Evolutionary conservation across 495 filamentous ascomycete genomes (phyloP).

Genomic region (Acidomyces sp.): DNA sequence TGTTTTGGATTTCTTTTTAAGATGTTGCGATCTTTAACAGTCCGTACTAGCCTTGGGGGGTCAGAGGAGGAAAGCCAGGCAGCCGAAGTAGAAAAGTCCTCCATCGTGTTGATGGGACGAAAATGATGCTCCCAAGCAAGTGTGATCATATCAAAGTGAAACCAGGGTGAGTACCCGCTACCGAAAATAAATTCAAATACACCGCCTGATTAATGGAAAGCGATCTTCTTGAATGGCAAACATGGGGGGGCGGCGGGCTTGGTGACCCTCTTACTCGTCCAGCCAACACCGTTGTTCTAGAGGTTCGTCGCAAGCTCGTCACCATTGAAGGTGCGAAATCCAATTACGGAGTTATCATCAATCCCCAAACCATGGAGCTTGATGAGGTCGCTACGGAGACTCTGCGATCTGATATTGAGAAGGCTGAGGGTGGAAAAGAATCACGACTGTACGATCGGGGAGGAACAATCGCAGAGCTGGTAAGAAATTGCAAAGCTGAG

Average conservation of each 20-base stretch:
- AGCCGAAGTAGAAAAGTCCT: slow-evolving; percentile 33
- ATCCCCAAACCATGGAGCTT: slow-evolving; percentile 24
- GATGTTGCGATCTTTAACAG: too few relatives aligned
- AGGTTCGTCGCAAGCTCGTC: slow-evolving; percentile 37
- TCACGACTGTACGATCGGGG: slow-evolving; percentile 9
- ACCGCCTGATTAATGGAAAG: slow-evolving; percentile 11
- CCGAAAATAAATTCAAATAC: neutral
- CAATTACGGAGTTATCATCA: slow-evolving; percentile 34
- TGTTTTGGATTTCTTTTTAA: too few relatives aligned
- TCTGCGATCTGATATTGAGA: slow-evolving; percentile 21
- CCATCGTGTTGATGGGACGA: slow-evolving; percentile 30
- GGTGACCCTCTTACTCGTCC: slow-evolving; percentile 38
- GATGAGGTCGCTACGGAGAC: slow-evolving; percentile 25
- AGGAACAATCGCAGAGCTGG: slow-evolving; percentile 10
- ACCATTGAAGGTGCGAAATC: slow-evolving; percentile 33
- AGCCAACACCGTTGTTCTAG: slow-evolving; percentile 34
- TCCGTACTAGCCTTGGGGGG: slow-evolving; percentile 39
- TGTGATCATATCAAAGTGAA: slow-evolving; percentile 38
- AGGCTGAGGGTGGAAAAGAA: slow-evolving; percentile 11
- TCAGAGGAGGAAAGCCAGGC: slow-evolving; percentile 36
- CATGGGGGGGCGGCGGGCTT: slow-evolving; percentile 40
- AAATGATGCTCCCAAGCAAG: slow-evolving; percentile 31
- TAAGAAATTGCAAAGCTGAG: slow-evolving; percentile 8
- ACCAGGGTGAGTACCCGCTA: slow-evolving; percentile 13
- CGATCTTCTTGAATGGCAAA: slow-evolving; percentile 40